Conservation (phyloP, 2,329 filamentous ascomycete species). For the Camillea tinctor region DNA sequence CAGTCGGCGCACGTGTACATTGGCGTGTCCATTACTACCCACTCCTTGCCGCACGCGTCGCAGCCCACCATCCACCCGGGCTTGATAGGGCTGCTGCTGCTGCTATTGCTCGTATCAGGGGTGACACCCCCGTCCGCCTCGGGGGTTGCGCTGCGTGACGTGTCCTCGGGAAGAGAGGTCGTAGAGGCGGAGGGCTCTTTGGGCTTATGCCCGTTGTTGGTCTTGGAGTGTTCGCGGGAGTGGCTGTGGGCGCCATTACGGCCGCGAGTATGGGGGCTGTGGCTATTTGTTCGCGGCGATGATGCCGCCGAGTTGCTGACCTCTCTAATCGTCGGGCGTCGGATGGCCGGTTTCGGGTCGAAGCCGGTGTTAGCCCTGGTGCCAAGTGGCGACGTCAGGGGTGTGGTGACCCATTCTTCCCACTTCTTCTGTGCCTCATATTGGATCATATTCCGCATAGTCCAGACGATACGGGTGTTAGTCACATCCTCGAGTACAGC, state of each 20-base stretch:
- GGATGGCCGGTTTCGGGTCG: neutral
- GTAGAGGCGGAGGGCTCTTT: neutral
- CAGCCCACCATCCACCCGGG: conserved; percentile 24
- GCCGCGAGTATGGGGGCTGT: neutral
- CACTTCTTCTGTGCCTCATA: conserved; percentile 19
- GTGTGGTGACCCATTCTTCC: conserved; percentile 25
- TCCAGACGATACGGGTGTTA: conserved; percentile 24
- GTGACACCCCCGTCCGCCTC: neutral
- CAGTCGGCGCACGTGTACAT: conserved; percentile 31
- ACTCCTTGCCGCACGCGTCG: conserved; percentile 26
- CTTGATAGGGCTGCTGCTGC: conserved; percentile 14
- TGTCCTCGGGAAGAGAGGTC: conserved; percentile 3
- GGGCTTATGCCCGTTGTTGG: conserved; percentile 2
- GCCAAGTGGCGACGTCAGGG: conserved; percentile 8
- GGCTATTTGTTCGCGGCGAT: neutral
- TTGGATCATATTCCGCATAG: conserved; percentile 25
- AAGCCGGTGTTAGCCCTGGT: neutral
- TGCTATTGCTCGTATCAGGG: too few relatives aligned
- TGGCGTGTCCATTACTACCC: conserved; percentile 23
- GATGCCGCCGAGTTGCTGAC: neutral
- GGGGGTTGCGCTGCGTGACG: neutral
- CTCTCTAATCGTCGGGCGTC: neutral
- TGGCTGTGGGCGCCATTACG: neutral
- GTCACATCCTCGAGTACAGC: conserved; percentile 21
- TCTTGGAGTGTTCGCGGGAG: neutral